Evolutionary conservation across 306 rosid genomes (phyloP).

Genomic region (Dicorynia guianensis): DNA sequence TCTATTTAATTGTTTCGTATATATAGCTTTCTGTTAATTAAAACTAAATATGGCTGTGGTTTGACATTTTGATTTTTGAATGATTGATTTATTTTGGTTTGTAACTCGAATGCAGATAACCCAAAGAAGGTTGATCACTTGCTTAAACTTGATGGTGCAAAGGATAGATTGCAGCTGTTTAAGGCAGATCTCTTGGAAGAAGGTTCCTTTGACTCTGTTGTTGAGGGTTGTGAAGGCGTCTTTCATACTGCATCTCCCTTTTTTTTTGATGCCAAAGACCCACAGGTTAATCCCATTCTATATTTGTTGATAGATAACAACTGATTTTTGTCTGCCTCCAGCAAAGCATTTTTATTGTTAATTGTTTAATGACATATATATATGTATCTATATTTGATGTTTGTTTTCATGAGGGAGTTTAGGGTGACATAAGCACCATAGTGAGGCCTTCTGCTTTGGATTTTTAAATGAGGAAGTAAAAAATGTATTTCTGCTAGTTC

Average conservation of each 20-base stretch:
- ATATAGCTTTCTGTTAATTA: no score
- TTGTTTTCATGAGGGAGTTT: no score
- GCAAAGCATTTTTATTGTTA: background rate
- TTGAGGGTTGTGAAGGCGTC: slow-evolving; percentile 59
- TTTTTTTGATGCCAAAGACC: background rate
- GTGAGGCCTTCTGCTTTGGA: background rate
- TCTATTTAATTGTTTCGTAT: no score
- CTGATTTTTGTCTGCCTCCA: background rate
- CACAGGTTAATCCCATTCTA: slow-evolving; percentile 52
- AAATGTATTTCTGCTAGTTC: no score
- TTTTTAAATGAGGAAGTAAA: background rate
- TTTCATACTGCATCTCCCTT: slow-evolving; percentile 67
- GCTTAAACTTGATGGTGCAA: slow-evolving; percentile 59
- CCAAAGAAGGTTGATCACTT: slow-evolving; percentile 53
- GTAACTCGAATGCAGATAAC: slow-evolving; percentile 40
- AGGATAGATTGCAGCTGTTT: slow-evolving; percentile 56
- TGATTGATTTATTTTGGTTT: background rate
- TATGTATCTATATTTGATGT: no score
- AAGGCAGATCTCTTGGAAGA: slow-evolving; percentile 61
- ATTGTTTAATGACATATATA: no score
- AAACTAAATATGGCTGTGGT: background rate
- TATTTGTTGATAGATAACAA: background rate
- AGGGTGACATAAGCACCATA: background rate
- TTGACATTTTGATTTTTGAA: background rate
- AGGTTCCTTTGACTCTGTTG: slow-evolving; percentile 58